These are phyloP conservation scores for Leersia perrieri DNA, from an alignment of 176 grass and related monocot species.

Conservation along the genomic window DNA sequence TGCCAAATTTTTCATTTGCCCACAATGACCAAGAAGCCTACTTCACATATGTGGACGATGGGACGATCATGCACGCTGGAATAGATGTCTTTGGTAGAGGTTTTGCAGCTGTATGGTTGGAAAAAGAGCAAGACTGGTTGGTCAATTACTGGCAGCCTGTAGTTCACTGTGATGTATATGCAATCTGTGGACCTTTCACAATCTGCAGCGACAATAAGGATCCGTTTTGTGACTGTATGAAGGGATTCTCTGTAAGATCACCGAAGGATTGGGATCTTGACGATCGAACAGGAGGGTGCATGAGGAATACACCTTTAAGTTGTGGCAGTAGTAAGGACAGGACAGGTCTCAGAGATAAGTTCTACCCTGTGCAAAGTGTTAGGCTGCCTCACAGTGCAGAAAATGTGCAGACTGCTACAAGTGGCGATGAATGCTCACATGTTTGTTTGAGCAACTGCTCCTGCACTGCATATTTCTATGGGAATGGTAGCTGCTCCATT, in stretches of 20 bases:
- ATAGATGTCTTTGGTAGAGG: slow-evolving; percentile 32
- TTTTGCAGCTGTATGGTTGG: neutral
- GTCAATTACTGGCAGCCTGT: neutral
- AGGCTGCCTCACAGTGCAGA: slow-evolving; percentile 17
- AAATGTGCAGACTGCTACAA: neutral
- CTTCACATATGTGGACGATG: slow-evolving; percentile 12
- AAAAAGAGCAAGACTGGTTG: slow-evolving; percentile 19
- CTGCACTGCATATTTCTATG: slow-evolving; percentile 46
- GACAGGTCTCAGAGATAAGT: slow-evolving; percentile 26
- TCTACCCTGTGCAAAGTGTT: slow-evolving; percentile 31
- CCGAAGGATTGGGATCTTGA: slow-evolving; percentile 35
- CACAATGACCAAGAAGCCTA: slow-evolving; percentile 12
- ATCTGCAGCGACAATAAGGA: slow-evolving; percentile 26
- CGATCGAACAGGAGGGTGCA: slow-evolving; percentile 44
- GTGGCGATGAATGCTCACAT: slow-evolving; percentile 30
- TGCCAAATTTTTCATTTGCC: slow-evolving; percentile 8
- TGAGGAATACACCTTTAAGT: slow-evolving; percentile 38
- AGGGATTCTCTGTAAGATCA: slow-evolving; percentile 41
- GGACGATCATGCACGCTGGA: neutral
- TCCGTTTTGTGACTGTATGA: slow-evolving; percentile 40
- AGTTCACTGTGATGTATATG: slow-evolving; percentile 36
- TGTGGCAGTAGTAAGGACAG: slow-evolving; percentile 20
- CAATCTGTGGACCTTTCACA: slow-evolving; percentile 56
- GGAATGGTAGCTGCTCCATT: slow-evolving; percentile 10
- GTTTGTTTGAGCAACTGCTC: slow-evolving; percentile 50